Percentiles rank a stretch among this genome's conserved stretches.
Conservation (phyloP, 495 filamentous ascomycete species). For the Hypoxylon lenormandii region DNA sequence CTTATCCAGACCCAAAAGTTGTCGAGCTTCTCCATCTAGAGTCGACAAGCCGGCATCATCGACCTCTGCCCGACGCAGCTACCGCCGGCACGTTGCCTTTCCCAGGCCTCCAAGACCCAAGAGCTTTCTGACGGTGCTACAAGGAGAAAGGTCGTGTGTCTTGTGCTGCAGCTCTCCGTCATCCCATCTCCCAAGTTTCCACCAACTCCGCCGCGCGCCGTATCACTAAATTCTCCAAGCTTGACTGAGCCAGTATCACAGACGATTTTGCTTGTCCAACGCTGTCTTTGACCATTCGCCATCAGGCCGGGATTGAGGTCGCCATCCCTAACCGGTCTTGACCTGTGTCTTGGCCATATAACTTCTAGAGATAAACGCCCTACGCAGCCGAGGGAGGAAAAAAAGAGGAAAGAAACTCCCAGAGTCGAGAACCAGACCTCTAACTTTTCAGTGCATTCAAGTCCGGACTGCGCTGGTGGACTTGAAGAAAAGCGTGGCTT, state of each 20-base stretch:
- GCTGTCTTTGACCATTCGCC: slow-evolving; percentile 48
- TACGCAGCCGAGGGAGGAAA: slow-evolving; percentile 19
- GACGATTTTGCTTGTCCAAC: slow-evolving; percentile 63
- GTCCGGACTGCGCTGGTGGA: slow-evolving; percentile 19
- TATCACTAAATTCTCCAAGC: slow-evolving; percentile 57
- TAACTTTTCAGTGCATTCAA: slow-evolving; percentile 19
- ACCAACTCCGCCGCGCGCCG: slow-evolving; percentile 60
- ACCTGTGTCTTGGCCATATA: slow-evolving; percentile 39
- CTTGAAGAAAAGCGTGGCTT: slow-evolving; percentile 31
- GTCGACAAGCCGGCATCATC: slow-evolving; percentile 49
- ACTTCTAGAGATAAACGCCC: slow-evolving; percentile 35
- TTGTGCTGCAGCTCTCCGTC: slow-evolving; percentile 60
- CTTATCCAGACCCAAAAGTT: slow-evolving; percentile 61
- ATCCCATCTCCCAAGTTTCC: slow-evolving; percentile 55
- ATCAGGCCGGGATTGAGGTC: slow-evolving; percentile 39
- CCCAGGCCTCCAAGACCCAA: slow-evolving; percentile 50
- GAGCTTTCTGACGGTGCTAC: slow-evolving; percentile 49
- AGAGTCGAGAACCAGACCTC: slow-evolving; percentile 15
- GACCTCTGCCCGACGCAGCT: slow-evolving; percentile 50
- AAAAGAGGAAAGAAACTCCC: neutral
- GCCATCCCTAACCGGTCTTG: slow-evolving; percentile 35
- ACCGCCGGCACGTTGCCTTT: slow-evolving; percentile 50
- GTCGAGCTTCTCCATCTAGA: slow-evolving; percentile 54
- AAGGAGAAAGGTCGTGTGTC: slow-evolving; percentile 52
- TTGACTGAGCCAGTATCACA: slow-evolving; percentile 58